These are phyloP conservation scores for Thalassia testudinum DNA, from an alignment of 116 monocot species.

Conservation along the genomic window DNA sequence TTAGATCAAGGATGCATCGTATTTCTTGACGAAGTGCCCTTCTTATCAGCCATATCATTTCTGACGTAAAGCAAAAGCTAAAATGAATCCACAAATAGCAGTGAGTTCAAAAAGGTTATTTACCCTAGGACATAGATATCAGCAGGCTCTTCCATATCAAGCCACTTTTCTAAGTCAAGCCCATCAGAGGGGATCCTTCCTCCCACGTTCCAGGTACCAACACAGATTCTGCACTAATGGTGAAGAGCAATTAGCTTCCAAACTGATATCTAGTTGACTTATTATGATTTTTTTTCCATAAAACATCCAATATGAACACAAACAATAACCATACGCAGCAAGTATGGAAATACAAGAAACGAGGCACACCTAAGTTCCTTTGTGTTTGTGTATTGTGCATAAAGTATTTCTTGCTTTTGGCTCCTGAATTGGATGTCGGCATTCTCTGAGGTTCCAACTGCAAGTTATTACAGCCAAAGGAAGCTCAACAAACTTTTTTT, in stretches of 20 bases:
- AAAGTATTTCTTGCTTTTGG: constrained; percentile 71
- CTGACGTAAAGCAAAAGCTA: no score
- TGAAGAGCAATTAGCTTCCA: background rate
- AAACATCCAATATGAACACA: background rate
- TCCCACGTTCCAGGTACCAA: constrained; percentile 88
- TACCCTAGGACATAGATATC: constrained; percentile 91
- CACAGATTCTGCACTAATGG: constrained; percentile 34
- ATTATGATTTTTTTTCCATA: background rate
- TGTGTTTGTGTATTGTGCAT: constrained; percentile 69
- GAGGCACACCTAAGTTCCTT: constrained; percentile 63
- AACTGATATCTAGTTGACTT: background rate
- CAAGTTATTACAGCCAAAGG: background rate
- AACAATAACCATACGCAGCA: background rate
- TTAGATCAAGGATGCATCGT: no score
- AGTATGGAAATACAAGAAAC: background rate
- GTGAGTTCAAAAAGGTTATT: background rate
- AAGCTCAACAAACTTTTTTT: background rate
- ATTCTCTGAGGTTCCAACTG: constrained; percentile 15
- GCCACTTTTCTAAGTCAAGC: constrained; percentile 64
- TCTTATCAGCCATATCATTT: no score
- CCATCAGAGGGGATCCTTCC: constrained; percentile 58
- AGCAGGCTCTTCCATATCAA: constrained; percentile 57
- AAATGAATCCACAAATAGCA: no score
- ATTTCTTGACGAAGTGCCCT: no score
- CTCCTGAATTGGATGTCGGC: constrained; percentile 27